Percentiles rank a stretch among this genome's conserved stretches.
Evolutionary conservation across 805 yeast genomes (phyloP).

Genomic region (Ogataea nonfermentans): DNA sequence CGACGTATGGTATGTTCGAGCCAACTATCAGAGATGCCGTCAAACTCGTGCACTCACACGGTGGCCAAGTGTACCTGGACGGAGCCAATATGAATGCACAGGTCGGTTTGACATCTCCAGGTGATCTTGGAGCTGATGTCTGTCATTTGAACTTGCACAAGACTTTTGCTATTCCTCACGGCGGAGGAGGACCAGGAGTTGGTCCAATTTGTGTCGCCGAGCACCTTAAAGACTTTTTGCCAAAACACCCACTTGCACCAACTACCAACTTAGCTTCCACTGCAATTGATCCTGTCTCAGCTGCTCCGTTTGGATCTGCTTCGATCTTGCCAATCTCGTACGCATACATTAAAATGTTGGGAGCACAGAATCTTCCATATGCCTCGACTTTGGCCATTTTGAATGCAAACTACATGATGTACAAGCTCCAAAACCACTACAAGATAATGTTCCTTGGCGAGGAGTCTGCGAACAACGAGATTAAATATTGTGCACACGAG

Average conservation of each 20-base stretch:
- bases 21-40: conserved; percentile 86
- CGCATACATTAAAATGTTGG: conserved; percentile 93
- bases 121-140: conserved; percentile 97
- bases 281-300: conserved; percentile 73
- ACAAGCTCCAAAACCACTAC: conserved; percentile 66
- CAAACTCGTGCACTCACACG: conserved; percentile 76
- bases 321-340: conserved; percentile 90
- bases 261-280: conserved; percentile 42
- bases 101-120: conserved; percentile 95
- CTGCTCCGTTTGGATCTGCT: conserved; percentile 97
- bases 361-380: conserved; percentile 76
- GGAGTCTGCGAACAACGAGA: conserved; percentile 26
- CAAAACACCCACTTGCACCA: conserved; percentile 67
- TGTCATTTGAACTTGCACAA: conserved; percentile 96
- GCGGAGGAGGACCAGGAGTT: conserved; percentile 99
- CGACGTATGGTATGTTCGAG: conserved; percentile 95
- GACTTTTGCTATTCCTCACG: conserved; percentile 97
- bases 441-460: conserved; percentile 71
- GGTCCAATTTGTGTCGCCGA: conserved; percentile 94
- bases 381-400: conserved; percentile 89
- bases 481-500: conserved; percentile 92
- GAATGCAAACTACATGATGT: conserved; percentile 95
- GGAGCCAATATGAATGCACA: conserved; percentile 99
- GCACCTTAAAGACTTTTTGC: conserved; percentile 79
- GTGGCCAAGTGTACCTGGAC: conserved; percentile 96